These are phyloP conservation scores for Aphanocladium album DNA, from an alignment of 2,329 filamentous ascomycete genomes.

Conservation along the genomic window DNA sequence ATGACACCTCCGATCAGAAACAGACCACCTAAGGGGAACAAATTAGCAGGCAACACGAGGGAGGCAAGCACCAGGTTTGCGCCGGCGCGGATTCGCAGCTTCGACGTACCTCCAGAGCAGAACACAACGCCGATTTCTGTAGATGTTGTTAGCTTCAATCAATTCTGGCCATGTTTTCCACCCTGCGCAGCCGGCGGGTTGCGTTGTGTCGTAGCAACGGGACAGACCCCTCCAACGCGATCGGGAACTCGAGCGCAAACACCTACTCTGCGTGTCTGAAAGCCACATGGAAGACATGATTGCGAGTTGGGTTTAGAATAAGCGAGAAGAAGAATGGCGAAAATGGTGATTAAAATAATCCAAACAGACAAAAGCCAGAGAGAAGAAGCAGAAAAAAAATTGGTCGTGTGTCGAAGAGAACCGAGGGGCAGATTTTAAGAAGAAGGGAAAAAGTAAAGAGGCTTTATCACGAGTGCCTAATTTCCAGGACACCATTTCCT, in stretches of 20 bases:
- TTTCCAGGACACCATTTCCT: conserved; percentile 16
- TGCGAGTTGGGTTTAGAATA: conserved; percentile 9
- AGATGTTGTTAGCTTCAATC: conserved; percentile 26
- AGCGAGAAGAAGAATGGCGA: neutral
- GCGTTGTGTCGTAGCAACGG: neutral
- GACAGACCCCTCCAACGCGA: neutral
- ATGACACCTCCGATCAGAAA: conserved; percentile 93
- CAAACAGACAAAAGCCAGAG: neutral
- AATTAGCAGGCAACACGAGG: conserved; percentile 17
- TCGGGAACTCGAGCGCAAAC: conserved; percentile 3
- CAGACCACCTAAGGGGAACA: conserved; percentile 68
- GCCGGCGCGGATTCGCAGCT: conserved; percentile 14
- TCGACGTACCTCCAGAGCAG: conserved; percentile 84
- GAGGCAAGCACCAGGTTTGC: conserved; percentile 14
- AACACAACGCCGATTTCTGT: conserved; percentile 95
- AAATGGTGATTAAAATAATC: neutral
- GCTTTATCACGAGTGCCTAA: neutral
- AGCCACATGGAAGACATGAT: conserved; percentile 92
- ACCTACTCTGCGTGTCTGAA: conserved; percentile 88
- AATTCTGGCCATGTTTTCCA: neutral
- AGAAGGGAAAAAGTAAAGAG: neutral
- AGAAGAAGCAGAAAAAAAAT: neutral
- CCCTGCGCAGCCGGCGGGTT: neutral
- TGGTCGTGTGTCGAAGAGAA: neutral
- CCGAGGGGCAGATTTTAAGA: neutral